A percentile compares a stretch with the other conserved stretches of the same genome.
phyloP scores from a whole-genome alignment of 2,329 filamentous ascomycete genomes.

The Curvularia spicifera region DNA sequence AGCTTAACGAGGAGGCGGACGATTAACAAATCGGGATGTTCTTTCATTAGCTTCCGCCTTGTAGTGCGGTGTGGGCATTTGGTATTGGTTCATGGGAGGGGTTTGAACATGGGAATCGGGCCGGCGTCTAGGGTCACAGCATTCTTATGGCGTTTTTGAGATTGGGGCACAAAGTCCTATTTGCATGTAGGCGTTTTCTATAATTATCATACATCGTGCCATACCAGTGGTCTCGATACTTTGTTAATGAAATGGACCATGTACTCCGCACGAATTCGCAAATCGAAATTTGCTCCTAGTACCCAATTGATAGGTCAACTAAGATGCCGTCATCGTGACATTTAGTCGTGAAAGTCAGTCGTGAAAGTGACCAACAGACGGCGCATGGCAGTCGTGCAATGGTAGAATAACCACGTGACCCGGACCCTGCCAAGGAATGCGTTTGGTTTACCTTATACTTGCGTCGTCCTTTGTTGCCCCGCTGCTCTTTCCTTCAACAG shows the following conservation, averaged over 20 bases:
- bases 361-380: background rate
- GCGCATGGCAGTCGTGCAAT: too few relatives aligned
- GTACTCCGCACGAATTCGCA: background rate
- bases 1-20: slow-evolving; percentile 42
- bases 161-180: background rate
- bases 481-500: slow-evolving; percentile 5
- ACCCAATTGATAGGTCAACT: background rate
- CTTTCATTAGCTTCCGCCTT: background rate
- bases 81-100: background rate
- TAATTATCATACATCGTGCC: background rate
- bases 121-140: slow-evolving; percentile 9
- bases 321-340: too few relatives aligned
- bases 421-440: slow-evolving; percentile 13
- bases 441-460: background rate
- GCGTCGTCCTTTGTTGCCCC: slow-evolving; percentile 20
- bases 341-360: too few relatives aligned
- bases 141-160: slow-evolving; percentile 12
- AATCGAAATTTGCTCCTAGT: background rate
- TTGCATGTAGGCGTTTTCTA: background rate
- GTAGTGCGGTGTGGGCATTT: background rate
- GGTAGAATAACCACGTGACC: slow-evolving; percentile 9
- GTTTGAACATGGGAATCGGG: slow-evolving; percentile 4
- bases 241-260: background rate
- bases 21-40: slow-evolving; percentile 16
- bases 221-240: background rate